Evolutionary conservation across 2,329 filamentous ascomycete species (phyloP), one percentile per base, ranked within the genome.

Genomic region (Fusarium sp.): DNA sequence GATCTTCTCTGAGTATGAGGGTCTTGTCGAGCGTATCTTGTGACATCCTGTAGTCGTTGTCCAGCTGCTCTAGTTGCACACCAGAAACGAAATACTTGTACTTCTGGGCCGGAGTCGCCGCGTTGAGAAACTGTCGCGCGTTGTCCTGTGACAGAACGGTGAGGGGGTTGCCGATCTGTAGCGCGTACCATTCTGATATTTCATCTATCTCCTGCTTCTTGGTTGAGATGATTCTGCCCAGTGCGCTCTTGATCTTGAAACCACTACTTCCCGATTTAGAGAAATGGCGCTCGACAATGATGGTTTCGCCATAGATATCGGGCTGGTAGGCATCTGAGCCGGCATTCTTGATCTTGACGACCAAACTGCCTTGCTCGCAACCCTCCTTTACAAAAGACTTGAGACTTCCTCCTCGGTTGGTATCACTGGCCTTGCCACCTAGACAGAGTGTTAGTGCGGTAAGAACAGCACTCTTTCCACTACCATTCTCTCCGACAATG

Each of bases 11-110:
- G 29, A 83, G 73, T n/a, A 79, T 62, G 4, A 81, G 62, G 5
- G 81, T 93, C 38, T 89, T 89, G 71, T 97, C 93, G 25, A 96
- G 86, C 7, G 89, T 92, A 72, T 97, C 92, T 68, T 92, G 90
- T 18, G 98, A 90, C 63, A 97, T 85, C 65, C 91, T 89, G 81
- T 99, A 99, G 78, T 99, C 96, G 69, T 94, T 91, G 79, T 97
- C 94, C 14, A 99, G 87, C 75, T 95, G 92, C 79, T 98, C 94
- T 2, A 99, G 88, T 76, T 98, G 95, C 1, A 97, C 97, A 31
- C 96, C 96, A 76, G 95, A 94, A 67, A 97, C 89, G 79, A 99
- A 99, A 78, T 98, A 98, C 74, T 94, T 96, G 86, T 98, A 99
- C 80, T 99, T 99, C 67, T 95, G 91, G 7, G 89, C 84, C 1